Evolutionary conservation across 2,329 filamentous ascomycete species (phyloP).

Genomic region (Penicillium thymicola): DNA sequence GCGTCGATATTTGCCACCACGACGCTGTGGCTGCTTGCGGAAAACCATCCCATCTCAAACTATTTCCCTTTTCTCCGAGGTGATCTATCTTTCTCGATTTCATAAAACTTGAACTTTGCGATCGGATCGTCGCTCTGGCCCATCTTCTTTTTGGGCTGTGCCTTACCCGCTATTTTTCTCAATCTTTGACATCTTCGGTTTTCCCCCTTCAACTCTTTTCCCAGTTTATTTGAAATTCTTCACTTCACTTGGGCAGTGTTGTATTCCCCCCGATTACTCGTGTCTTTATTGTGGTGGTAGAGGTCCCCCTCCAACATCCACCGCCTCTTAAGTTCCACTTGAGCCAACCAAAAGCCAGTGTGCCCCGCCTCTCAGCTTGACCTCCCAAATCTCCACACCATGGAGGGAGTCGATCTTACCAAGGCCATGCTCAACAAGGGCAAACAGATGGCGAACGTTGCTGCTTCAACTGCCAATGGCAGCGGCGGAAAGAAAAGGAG

Average conservation of each 20-base stretch:
- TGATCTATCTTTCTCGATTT: neutral
- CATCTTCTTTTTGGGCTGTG: neutral
- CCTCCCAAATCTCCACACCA: constrained; percentile 37
- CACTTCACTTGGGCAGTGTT: neutral
- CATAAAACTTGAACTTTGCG: neutral
- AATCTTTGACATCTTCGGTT: neutral
- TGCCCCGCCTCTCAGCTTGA: constrained; percentile 25
- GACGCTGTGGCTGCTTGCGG: constrained; percentile 23
- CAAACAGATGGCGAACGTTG: constrained; percentile 58
- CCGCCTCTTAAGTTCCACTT: constrained; percentile 10
- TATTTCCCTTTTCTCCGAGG: neutral
- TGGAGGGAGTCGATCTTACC: constrained; percentile 64
- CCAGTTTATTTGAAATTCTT: neutral
- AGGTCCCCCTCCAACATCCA: constrained; percentile 15
- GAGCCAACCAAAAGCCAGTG: constrained; percentile 14
- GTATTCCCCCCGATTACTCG: neutral
- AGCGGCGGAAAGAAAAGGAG: constrained; percentile 62
- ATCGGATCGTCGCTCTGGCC: constrained; percentile 1
- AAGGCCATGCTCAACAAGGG: constrained; percentile 64
- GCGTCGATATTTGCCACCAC: constrained; percentile 21
- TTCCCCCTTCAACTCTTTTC: neutral
- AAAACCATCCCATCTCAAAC: constrained; percentile 6
- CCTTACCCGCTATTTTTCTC: neutral
- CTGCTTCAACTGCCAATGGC: constrained; percentile 49
- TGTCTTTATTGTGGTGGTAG: neutral